Evolutionary conservation across 345 rosid species (phyloP).

Genomic region (Orychophragmus violaceus): DNA sequence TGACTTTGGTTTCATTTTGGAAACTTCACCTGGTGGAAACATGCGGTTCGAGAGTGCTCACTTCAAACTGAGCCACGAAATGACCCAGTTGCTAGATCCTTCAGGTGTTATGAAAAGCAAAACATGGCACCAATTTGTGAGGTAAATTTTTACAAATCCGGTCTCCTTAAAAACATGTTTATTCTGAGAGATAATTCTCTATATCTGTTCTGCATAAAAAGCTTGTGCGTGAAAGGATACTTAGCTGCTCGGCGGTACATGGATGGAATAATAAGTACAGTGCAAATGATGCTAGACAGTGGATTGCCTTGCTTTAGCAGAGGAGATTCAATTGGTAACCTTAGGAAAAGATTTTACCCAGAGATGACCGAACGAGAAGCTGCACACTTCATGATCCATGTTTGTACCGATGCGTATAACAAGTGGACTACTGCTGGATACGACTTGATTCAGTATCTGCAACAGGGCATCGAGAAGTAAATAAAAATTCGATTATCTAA

Average conservation of each 20-base stretch:
- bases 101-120: constrained; percentile 84
- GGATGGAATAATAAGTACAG: constrained; percentile 76
- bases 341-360: constrained; percentile 79
- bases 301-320: constrained; percentile 88
- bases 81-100: constrained; percentile 86
- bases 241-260: constrained; percentile 70
- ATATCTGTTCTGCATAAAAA: constrained; percentile 4
- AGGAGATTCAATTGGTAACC: constrained; percentile 80
- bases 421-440: constrained; percentile 86
- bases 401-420: constrained; percentile 80
- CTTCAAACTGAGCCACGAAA: constrained; percentile 91
- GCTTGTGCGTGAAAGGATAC: constrained; percentile 82
- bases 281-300: constrained; percentile 69
- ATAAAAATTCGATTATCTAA: no score
- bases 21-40: constrained; percentile 81
- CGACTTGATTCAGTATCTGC: constrained; percentile 81
- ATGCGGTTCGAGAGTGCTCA: constrained; percentile 90
- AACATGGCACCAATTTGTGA: constrained; percentile 59
- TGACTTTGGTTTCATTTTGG: constrained; percentile 88
- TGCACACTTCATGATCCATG: constrained; percentile 67
- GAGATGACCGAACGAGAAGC: constrained; percentile 93
- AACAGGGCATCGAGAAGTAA: constrained; percentile 89
- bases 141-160: constrained; percentile 35
- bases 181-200: neutral
- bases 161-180: neutral